Evolutionary conservation across 2,329 filamentous ascomycete genomes (phyloP).

Genomic region (Colletotrichum lentis): DNA sequence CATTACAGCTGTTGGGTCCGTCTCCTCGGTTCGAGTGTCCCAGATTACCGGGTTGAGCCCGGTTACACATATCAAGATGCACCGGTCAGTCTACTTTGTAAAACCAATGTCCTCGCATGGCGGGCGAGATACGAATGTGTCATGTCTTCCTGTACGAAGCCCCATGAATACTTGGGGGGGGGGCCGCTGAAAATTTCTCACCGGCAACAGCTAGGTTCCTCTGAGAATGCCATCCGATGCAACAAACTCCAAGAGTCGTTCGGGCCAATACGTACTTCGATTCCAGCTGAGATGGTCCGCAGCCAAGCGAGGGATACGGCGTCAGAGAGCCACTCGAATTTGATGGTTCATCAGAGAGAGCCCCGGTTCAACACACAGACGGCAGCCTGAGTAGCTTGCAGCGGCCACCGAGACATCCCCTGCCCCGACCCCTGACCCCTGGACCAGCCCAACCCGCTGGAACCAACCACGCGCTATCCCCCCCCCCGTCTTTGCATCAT

Average conservation of each 20-base stretch:
- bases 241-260: neutral
- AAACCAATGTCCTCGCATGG: neutral
- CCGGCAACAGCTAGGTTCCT: slow-evolving; percentile 23
- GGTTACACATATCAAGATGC: slow-evolving; percentile 3
- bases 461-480: slow-evolving; percentile 31
- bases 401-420: slow-evolving; percentile 24
- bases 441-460: slow-evolving; percentile 30
- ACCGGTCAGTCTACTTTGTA: neutral
- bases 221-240: slow-evolving; percentile 10
- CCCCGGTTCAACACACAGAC: slow-evolving; percentile 20
- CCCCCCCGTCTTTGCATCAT: slow-evolving; percentile 27
- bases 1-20: slow-evolving; percentile 3
- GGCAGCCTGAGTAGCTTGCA: slow-evolving; percentile 28
- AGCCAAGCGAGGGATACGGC: slow-evolving; percentile 28
- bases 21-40: slow-evolving; percentile 5
- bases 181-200: neutral
- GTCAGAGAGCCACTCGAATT: slow-evolving; percentile 1
- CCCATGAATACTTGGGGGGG: neutral
- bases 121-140: neutral
- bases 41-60: slow-evolving; percentile 11
- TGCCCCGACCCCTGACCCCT: slow-evolving; percentile 30
- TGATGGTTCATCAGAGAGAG: slow-evolving; percentile 17
- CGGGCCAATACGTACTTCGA: slow-evolving; percentile 19
- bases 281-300: slow-evolving; percentile 30
- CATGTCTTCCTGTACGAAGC: neutral